Conservation (phyloP, 441 rosid species). For the Hura crepitans region DNA sequence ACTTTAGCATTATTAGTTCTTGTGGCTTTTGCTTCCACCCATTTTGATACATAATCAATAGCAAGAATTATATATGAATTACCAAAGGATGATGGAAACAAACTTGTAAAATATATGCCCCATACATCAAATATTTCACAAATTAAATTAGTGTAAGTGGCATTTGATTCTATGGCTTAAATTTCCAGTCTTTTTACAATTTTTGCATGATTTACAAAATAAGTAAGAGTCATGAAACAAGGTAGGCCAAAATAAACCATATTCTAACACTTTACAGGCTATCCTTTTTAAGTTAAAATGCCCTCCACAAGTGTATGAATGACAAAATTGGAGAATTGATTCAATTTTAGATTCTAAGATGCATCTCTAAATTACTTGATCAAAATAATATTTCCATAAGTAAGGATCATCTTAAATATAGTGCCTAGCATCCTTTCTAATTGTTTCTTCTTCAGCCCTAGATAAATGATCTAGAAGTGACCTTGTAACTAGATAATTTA, state of each 20-base stretch:
- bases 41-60: neutral
- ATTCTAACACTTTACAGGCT: neutral
- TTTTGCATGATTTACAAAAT: neutral
- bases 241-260: neutral
- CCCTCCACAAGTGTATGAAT: neutral
- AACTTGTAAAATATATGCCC: neutral
- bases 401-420: neutral
- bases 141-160: neutral
- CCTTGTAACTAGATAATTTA: neutral
- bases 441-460: neutral
- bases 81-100: neutral
- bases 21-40: neutral
- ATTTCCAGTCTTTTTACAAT: neutral
- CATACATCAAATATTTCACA: neutral
- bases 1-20: neutral
- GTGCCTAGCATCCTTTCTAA: neutral
- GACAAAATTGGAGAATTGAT: neutral
- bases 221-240: neutral
- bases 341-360: neutral
- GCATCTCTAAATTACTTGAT: neutral
- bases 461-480: neutral
- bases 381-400: neutral
- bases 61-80: neutral
- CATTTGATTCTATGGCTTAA: neutral
- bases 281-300: neutral